Evolutionary conservation across 2,329 filamentous ascomycete species (phyloP), one percentile per base, ranked within the genome.

Genomic region (Fusarium sp.): DNA sequence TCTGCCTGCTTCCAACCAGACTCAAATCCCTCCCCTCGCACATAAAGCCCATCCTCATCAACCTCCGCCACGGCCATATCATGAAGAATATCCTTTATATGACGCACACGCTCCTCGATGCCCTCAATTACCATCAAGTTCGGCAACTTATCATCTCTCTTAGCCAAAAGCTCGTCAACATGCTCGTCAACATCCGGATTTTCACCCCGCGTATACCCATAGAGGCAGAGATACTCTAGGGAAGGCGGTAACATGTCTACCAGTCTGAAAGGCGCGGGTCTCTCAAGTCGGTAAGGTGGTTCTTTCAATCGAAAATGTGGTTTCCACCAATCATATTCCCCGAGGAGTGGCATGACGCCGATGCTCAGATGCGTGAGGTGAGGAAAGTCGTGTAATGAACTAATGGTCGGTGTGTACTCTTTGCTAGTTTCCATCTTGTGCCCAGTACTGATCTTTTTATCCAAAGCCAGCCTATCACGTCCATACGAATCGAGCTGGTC

Each of bases 241-340:
- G 18, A 36, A 1, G 50, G 17, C 20, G 50, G 59, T 7, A 62
- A 6, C 15, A 22, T 26, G 20, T 62, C 24, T n/a, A 57, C 24
- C 3, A 56, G 39, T 14, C 28, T 7, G 1, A 14, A 32, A 1
- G 59, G 24, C 0, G 59, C 38, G 1, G 30, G 30, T 15, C 8
- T 24, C 3, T 9, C 3, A 18, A 62, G 59, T 8, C 39, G 24
- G 24, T 44, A 44, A 0, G 59, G 32, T 1, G 38, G 28, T 14
- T 57, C 24, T 3, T 15, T 15, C 1, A 0, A 6, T 26, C 26
- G 8, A 13, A 8, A 22, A 0, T 8, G 13, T 15, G 44, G 44
- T 28, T 47, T 24, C 30, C 28, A 20, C n/a, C 48, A 17, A 20
- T 24, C 26, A 6, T 24, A 35, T 35, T 35, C n/a, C 8, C 59